Base-by-base conservation (phyloP, 441 rosid genomes). In the Brassica balearica region DNA sequence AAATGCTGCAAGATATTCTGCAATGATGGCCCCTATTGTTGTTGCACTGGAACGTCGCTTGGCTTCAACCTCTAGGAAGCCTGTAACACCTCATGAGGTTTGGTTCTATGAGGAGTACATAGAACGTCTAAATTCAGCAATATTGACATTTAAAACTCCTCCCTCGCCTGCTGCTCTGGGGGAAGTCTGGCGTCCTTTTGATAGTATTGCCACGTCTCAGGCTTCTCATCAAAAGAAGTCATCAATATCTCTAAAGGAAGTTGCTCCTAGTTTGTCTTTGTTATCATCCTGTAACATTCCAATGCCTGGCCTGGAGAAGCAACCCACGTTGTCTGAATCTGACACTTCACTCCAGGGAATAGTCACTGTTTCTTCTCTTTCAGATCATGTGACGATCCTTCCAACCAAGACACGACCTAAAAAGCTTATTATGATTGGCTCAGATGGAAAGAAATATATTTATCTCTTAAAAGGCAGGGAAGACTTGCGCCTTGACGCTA, bases 261-360 rank as follows among this genome's bases (percentile, higher is more conserved):
- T 96, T 86, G 99, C 99, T 60, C 98, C 99, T 14, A 93, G 84
- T 41, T 82, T 96, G 83, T 90, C 97, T 82, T 84, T 88, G 81
- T 84, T 96, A 81, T 94, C 98, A 78, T 90, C 97, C 75, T 92
- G 92, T 80, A 91, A 96, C 86, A 91, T 96, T 84, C 99, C 99
- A 78, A 88, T 96, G 98, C 99, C 99, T 82, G 99, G 99, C 77
- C 90, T 96, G 64, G 98, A 94, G 87, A 96, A 89, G 89, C 90
- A 87, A 84, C 84, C 86, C 46, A 51, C 85, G 34, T 71, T 82
- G 73, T 83, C 89, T 80, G 93, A 90, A 76, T 82, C 91, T 80
- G 91, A 89, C 10, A 71, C 88, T 75, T 76, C 88, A 72, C 95
- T 87, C 58, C 90, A 89, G 25, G 96, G 92, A 79, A 90, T 88